Evolutionary conservation across 768 basidiomycete species (phyloP), one percentile per base, ranked within the genome.

Genomic region (Tephrocybe sp.): DNA sequence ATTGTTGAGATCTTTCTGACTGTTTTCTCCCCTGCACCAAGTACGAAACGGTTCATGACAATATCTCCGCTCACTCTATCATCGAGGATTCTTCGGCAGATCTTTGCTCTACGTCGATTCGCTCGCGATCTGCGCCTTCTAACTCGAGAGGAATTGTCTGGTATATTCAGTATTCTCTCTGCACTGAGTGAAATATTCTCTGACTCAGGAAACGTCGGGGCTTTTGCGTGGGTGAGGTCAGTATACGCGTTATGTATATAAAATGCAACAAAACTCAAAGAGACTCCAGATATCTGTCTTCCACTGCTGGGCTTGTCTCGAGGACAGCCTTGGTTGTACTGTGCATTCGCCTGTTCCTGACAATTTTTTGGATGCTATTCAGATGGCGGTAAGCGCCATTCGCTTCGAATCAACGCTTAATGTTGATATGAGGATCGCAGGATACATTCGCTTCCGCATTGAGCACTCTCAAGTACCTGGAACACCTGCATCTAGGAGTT

Each of bases 261-360:
- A 54, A 21, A 25, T 30, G 40, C 35, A 32, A 45, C 48, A 58
- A 49, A 53, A 56, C 35, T 25, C 40, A 31, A 22, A 18, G 25
- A 36, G 1, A 5, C 39, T n/a, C 34, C 46, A 74, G 71, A 55
- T 65, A 67, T 28, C 58, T 77, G 16, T 61, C 42, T 26, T 47
- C 68, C 34, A 58, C 67, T 89, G 86, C 61, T 81, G 80, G 74
- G 57, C 60, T 37, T 89, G 87, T 61, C 81, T 81, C 51, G 82
- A 83, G 65, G 84, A 86, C 35, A 82, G 78, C 40, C 67, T 80
- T 22, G 73, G 67, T 8, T 70, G 73, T 42, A 73, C 74, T 21
- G 51, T 74, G 3, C 85, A 88, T 63, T 89, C 86, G 6, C 86
- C 86, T 0, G 70, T 89, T 47, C 80, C 80, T 5, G 76, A 78